Evolutionary conservation across 106 monocot species (phyloP).

Genomic region (Apostasia ramifera): DNA sequence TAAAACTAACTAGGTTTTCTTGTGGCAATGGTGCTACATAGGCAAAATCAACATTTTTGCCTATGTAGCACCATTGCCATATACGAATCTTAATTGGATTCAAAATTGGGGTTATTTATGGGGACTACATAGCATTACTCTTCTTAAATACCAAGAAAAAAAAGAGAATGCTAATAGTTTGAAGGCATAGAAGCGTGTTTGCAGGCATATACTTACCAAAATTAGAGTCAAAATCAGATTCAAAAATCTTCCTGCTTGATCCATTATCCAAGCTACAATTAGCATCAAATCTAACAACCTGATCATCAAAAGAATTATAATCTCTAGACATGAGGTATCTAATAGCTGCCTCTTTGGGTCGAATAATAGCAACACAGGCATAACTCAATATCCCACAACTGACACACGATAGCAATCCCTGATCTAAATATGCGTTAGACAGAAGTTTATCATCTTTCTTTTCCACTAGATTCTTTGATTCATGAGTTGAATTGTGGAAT

Average conservation of each 20-base stretch:
- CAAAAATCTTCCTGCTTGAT: conserved; percentile 2
- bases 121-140: not conserved
- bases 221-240: conserved; percentile 17
- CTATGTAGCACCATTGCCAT: not conserved
- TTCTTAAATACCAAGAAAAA: not conserved
- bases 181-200: not conserved
- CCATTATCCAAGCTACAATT: conserved; percentile 17
- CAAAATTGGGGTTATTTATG: not conserved
- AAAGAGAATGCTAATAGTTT: not conserved
- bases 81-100: not conserved
- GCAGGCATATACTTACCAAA: conserved; percentile 25
- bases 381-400: conserved; percentile 94
- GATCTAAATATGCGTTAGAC: conserved; percentile 54
- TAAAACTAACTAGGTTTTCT: no score
- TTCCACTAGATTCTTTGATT: conserved; percentile 17
- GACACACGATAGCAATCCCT: conserved; percentile 86
- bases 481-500: conserved; percentile 9
- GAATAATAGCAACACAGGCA: conserved; percentile 78
- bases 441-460: conserved; percentile 17
- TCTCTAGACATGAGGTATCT: conserved; percentile 55
- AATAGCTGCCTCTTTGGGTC: conserved; percentile 57
- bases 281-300: conserved; percentile 17
- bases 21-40: no score
- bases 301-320: conserved; percentile 43
- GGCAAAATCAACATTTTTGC: no score